Conservation (phyloP, 2,329 filamentous ascomycete species). For the Neonectria neomacrospora region DNA sequence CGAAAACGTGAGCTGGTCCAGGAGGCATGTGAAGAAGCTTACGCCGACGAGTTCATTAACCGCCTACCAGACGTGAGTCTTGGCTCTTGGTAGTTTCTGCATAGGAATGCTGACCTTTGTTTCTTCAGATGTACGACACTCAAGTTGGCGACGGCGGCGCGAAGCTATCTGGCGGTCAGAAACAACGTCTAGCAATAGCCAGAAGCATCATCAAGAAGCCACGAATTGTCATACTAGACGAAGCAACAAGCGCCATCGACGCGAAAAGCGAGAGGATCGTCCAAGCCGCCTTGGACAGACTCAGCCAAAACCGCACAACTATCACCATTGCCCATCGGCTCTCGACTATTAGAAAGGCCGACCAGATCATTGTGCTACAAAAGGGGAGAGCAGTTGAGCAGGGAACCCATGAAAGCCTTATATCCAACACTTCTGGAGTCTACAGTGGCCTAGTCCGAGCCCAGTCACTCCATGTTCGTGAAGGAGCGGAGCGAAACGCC, state of each 20-base stretch:
- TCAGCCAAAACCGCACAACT: slow-evolving; percentile 62
- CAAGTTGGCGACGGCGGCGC: slow-evolving; percentile 67
- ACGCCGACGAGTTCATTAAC: slow-evolving; percentile 64
- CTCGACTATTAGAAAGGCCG: slow-evolving; percentile 69
- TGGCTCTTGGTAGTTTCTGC: slow-evolving; percentile 42
- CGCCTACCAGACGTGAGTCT: slow-evolving; percentile 52
- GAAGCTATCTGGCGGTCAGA: slow-evolving; percentile 64
- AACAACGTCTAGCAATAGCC: slow-evolving; percentile 66
- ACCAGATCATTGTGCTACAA: slow-evolving; percentile 73
- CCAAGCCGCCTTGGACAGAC: slow-evolving; percentile 53
- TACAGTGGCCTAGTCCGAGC: slow-evolving; percentile 42
- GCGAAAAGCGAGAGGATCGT: slow-evolving; percentile 55
- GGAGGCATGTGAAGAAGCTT: slow-evolving; percentile 62
- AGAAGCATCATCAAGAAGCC: slow-evolving; percentile 64
- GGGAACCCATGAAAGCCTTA: slow-evolving; percentile 69
- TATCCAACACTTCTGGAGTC: slow-evolving; percentile 56
- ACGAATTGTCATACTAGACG: slow-evolving; percentile 72
- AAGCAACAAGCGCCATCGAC: slow-evolving; percentile 69
- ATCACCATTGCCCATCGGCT: slow-evolving; percentile 73
- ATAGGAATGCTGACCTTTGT: slow-evolving; percentile 45
- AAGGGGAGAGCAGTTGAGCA: slow-evolving; percentile 69
- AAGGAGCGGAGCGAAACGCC: background rate
- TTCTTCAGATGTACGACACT: slow-evolving; percentile 51
- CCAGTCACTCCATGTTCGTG: slow-evolving; percentile 25
- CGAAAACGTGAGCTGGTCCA: slow-evolving; percentile 55